Conservation (phyloP, 1,139 yeast species). For the Lodderomyces pseudojiufengensis region DNA sequence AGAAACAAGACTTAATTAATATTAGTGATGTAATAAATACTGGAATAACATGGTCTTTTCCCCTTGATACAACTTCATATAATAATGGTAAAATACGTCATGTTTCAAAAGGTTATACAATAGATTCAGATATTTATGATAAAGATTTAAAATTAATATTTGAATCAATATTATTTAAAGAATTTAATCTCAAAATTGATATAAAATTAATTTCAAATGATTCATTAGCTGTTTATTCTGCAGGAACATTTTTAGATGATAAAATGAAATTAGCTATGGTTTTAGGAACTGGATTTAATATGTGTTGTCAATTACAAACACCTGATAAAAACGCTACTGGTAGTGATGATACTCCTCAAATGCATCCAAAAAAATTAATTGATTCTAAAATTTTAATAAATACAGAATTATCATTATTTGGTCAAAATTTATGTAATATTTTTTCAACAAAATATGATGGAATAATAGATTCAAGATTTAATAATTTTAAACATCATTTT, state of each 20-base stretch:
- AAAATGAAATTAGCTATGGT: slow-evolving; percentile 41
- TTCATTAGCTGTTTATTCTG: slow-evolving; percentile 46
- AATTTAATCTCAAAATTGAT: slow-evolving; percentile 25
- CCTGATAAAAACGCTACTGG: too few relatives aligned
- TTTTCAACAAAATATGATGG: slow-evolving; percentile 37
- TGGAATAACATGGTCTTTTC: slow-evolving; percentile 61
- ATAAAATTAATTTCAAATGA: slow-evolving; percentile 40
- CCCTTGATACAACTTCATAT: slow-evolving; percentile 41
- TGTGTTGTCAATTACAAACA: slow-evolving; percentile 37
- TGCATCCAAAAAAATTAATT: slow-evolving; percentile 25
- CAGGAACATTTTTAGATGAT: slow-evolving; percentile 39
- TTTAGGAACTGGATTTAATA: slow-evolving; percentile 45
- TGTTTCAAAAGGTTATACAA: slow-evolving; percentile 51
- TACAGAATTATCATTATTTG: slow-evolving; percentile 42
- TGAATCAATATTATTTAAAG: slow-evolving; percentile 25
- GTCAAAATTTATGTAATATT: slow-evolving; percentile 26
- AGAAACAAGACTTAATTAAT: slow-evolving; percentile 23
- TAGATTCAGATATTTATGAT: slow-evolving; percentile 36
- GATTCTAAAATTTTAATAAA: slow-evolving; percentile 29
- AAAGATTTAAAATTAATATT: slow-evolving; percentile 42
- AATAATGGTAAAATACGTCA: slow-evolving; percentile 44
- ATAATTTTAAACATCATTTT: slow-evolving; percentile 18
- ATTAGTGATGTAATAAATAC: slow-evolving; percentile 25
- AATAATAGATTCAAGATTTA: slow-evolving; percentile 35
- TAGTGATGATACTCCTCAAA: slow-evolving; percentile 9